Evolutionary conservation across 371 early-diverging fungal species (phyloP).

Genomic region (Zychaea mexicana): DNA sequence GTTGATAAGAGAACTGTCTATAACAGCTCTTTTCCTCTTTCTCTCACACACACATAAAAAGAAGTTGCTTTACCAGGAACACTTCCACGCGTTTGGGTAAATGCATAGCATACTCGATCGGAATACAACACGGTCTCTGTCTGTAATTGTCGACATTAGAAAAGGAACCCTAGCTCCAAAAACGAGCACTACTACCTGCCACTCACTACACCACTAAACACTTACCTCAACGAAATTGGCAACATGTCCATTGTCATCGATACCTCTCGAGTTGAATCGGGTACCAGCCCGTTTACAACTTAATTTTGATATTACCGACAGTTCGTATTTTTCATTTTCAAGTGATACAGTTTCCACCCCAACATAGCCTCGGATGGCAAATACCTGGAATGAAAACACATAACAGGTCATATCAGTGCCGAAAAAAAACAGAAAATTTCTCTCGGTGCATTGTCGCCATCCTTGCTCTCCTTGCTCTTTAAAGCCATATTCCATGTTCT

Average conservation of each 20-base stretch:
- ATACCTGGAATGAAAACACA: conserved; percentile 45
- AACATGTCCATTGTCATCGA: conserved; percentile 95
- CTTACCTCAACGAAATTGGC: conserved; percentile 97
- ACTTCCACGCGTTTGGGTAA: conserved; percentile 91
- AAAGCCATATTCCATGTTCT: not conserved
- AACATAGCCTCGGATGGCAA: conserved; percentile 72
- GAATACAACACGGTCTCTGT: conserved; percentile 77
- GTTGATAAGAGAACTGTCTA: not conserved
- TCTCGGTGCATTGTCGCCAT: no score
- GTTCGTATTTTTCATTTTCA: conserved; percentile 46
- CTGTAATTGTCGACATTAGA: conserved; percentile 36
- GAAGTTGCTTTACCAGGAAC: conserved; percentile 66
- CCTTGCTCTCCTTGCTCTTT: no score
- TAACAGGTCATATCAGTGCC: no score
- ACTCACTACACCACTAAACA: not conserved
- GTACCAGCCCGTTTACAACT: conserved; percentile 95
- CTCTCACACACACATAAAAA: no score
- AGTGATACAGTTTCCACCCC: conserved; percentile 50
- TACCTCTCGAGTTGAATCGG: conserved; percentile 94
- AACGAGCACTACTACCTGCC: no score
- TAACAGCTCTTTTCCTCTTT: no score
- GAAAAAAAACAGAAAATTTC: no score
- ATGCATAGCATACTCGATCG: conserved; percentile 61
- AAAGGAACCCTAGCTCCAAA: not conserved
- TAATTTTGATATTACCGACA: conserved; percentile 89